Conservation (phyloP, 2,329 filamentous ascomycete genomes). For the Pleochaeta shiraiana region DNA sequence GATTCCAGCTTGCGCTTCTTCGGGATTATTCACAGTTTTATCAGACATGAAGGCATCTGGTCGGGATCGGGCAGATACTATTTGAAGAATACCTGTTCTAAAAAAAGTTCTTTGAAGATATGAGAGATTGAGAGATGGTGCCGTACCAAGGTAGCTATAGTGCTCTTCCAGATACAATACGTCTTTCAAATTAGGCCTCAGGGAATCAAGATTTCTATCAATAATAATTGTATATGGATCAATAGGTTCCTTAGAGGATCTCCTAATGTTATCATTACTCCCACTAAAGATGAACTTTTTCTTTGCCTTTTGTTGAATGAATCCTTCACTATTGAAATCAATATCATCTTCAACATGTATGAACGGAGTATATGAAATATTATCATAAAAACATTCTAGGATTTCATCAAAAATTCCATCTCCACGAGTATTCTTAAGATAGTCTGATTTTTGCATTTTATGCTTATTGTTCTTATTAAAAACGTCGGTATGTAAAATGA, state of each 20-base stretch:
- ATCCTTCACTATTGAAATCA: conserved; percentile 54
- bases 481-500: conserved; percentile 95
- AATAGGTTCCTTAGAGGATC: conserved; percentile 58
- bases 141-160: conserved; percentile 69
- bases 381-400: conserved; percentile 92
- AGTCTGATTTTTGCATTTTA: conserved; percentile 94
- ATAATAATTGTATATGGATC: conserved; percentile 92
- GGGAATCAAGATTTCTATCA: conserved; percentile 61
- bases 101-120: conserved; percentile 78
- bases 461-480: conserved; percentile 99
- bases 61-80: conserved; percentile 78
- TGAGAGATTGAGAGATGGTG: conserved; percentile 52
- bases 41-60: conserved; percentile 92
- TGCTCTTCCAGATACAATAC: conserved; percentile 81
- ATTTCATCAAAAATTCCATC: conserved; percentile 91
- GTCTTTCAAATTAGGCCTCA: conserved; percentile 77
- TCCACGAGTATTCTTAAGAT: conserved; percentile 81
- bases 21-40: conserved; percentile 61
- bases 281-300: conserved; percentile 46
- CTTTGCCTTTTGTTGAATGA: conserved; percentile 47
- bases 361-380: conserved; percentile 94
- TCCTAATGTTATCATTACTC: conserved; percentile 39
- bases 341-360: conserved; percentile 92
- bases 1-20: conserved; percentile 73
- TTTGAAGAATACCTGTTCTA: conserved; percentile 78